Base-by-base conservation (phyloP, 2,329 filamentous ascomycete genomes). In the Exophiala spinifera region DNA sequence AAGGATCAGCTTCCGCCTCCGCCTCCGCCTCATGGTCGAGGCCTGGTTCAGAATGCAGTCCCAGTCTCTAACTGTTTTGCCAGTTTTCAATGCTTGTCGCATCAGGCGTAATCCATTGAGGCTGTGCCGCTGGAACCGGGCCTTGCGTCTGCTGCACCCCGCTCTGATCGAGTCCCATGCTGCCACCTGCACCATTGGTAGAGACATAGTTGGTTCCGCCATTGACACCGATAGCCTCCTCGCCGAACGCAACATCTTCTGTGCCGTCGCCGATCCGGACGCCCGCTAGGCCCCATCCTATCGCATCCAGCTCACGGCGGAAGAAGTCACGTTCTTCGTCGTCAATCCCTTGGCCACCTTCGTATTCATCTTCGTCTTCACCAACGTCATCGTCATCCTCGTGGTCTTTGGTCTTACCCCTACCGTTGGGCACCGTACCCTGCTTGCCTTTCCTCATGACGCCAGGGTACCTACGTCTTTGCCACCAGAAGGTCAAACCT, bases 401-500 rank as follows among this genome's bases (percentile, higher is more conserved):
- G 21, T 60, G 50, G 40, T 67, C 66, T 49, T 70, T 65, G 4
- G 64, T 13, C 36, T 21, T 36, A 36, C 19, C 28, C 48, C 44
- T 54, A 50, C 21, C 51, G 25, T 31, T 50, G 45, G 37, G 23
- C 20, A 20, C 43, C 8, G 20, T 36, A 37, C 48, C 25, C 17
- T 39, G 21, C 19, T 51, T 58, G n/a, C 67, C 81, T 11, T 74
- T 70, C 17, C 79, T 84, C 80, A 96, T 89, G 54, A 86, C 82
- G 55, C 91, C 87, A 17, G 88, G 88, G 66, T 95, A 96, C 59
- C 83, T 75, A 53, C 89, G 82, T 64, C 96, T 76, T 70, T 96
- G 96, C 76, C 89, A 89, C 91, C 94, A 99, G 70, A 96, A 91
- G 49, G 92, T 96, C 60, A 99, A 72, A 39, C 88, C 89, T 40